Evolutionary conservation across 192 early-diverging fungal species (phyloP).

Genomic region (Entomortierella parvispora): DNA sequence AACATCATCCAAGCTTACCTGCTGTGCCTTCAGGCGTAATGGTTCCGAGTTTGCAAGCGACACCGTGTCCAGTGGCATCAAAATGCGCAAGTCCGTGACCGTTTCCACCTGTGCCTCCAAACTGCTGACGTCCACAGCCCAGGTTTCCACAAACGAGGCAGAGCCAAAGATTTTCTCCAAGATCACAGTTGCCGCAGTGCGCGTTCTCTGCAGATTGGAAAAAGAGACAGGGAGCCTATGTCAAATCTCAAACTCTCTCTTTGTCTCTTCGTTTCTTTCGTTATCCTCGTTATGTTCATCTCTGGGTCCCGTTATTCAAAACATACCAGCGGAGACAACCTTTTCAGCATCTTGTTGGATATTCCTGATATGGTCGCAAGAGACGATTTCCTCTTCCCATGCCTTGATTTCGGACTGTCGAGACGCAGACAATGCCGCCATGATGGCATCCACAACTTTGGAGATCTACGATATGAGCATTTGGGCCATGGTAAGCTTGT

Average conservation of each 20-base stretch:
- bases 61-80: conserved; percentile 81
- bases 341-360: conserved; percentile 72
- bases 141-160: conserved; percentile 94
- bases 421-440: conserved; percentile 82
- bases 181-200: conserved; percentile 84
- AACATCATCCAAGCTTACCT: conserved; percentile 54
- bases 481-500: neutral
- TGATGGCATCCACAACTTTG: conserved; percentile 71
- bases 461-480: conserved; percentile 58
- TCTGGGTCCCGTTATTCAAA: no score
- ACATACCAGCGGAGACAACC: conserved; percentile 54
- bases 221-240: neutral
- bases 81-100: conserved; percentile 91
- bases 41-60: conserved; percentile 93
- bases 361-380: conserved; percentile 82
- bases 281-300: conserved; percentile 7
- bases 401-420: conserved; percentile 91
- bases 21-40: conserved; percentile 98
- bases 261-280: neutral
- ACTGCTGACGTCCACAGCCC: conserved; percentile 94
- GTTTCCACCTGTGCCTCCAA: conserved; percentile 92
- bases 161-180: conserved; percentile 95
- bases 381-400: conserved; percentile 88
- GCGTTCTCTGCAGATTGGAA: conserved; percentile 57
- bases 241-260: neutral